Evolutionary conservation across 2,329 filamentous ascomycete genomes (phyloP).

Genomic region (Ophiostoma angusticollis): DNA sequence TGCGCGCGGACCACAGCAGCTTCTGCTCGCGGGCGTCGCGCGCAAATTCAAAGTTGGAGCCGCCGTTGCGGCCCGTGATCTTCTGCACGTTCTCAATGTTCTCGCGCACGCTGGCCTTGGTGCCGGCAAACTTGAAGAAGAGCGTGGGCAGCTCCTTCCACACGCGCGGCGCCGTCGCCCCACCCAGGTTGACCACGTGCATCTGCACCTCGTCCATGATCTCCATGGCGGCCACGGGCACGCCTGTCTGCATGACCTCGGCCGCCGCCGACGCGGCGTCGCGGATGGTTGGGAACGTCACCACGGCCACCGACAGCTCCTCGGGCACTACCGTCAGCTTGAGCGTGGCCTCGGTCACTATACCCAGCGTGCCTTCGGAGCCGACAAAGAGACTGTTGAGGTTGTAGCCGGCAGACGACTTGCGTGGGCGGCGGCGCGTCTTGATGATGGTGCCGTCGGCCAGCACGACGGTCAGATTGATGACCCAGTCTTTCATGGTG

Average conservation of each 20-base stretch:
- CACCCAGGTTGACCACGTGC: conserved; percentile 65
- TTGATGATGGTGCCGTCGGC: conserved; percentile 70
- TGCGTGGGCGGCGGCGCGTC: conserved; percentile 62
- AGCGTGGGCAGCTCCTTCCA: conserved; percentile 69
- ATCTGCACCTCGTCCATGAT: conserved; percentile 86
- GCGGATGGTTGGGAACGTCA: conserved; percentile 64
- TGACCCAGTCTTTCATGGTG: conserved; percentile 81
- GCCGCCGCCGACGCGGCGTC: conserved; percentile 64
- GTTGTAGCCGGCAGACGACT: conserved; percentile 74
- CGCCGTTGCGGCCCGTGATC: conserved; percentile 53
- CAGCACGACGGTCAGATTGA: conserved; percentile 69
- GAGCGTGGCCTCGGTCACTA: conserved; percentile 72
- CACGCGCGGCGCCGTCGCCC: conserved; percentile 51
- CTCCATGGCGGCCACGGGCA: conserved; percentile 67
- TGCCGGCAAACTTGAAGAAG: conserved; percentile 80
- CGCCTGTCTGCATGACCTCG: conserved; percentile 59
- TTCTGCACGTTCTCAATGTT: conserved; percentile 57
- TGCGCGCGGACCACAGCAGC: conserved; percentile 67
- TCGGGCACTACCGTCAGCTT: conserved; percentile 68
- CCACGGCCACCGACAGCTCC: conserved; percentile 64
- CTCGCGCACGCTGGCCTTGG: conserved; percentile 62
- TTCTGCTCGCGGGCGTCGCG: conserved; percentile 57
- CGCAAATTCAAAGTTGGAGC: conserved; percentile 64
- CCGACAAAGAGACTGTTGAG: conserved; percentile 69
- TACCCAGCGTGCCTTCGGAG: conserved; percentile 66